Evolutionary conservation across 345 rosid species (phyloP), one percentile per base, ranked within the genome.

Genomic region (Noccaea bulbosa): DNA sequence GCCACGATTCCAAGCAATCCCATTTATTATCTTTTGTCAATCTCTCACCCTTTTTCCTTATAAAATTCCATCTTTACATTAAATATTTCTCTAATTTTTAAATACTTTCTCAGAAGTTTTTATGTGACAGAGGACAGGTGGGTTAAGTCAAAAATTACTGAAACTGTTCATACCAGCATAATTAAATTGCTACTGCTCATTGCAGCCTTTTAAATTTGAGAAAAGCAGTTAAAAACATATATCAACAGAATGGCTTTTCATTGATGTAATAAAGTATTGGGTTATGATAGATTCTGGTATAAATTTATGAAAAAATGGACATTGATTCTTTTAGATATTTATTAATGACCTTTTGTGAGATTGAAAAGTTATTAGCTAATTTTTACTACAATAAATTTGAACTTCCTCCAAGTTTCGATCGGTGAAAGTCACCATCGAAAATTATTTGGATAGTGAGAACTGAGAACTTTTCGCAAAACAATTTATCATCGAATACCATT

Each of bases 21-120:
- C 34, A 54, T 75, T 69, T 75, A 69, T 63, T 69, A 69, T 76
- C 66, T 62, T 76, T 69, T 76, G 70, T 76, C 79, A 46, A 75
- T 69, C 62, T 62, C 59, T 62, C 60, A 4, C 10, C 44, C 65
- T 40, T 65, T 73, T 73, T 57, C 11, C 54, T 75, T 68, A 53
- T 68, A 44, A 27, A 51, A 59, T 53, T 47, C 46, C 8, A 54
- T n/a, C 37, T 62, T 62, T 69, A 4, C 51, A 67, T 51, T 67
- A 46, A 60, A 44, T 67, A 30, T 61, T 59, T 73, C 65, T 66
- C 9, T 37, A 37, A 2, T 66, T 58, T 73, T 52, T 1, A 2
- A 22, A 22, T 47, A 45, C 7, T 14, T 47, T 27, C 14, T 49
- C 49, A 11, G 8, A 15, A 38, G 12, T 52, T 60, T 27, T 47